Conservation (phyloP, 768 basidiomycete genomes). For the Hydnum rufescens region DNA sequence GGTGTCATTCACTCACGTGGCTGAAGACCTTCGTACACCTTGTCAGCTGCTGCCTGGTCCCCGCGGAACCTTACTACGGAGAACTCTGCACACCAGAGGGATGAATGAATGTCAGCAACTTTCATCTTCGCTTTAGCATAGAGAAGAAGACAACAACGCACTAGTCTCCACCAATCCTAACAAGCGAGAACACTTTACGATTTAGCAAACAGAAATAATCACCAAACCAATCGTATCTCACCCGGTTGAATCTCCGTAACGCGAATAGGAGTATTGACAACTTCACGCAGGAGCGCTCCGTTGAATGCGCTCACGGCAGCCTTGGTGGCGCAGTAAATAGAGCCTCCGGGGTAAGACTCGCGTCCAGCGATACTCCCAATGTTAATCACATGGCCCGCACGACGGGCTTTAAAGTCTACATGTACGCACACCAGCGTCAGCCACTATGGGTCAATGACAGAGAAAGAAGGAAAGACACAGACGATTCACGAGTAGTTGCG, state of each 20-base stretch:
- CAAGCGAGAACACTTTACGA: too few relatives aligned
- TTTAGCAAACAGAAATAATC: background rate
- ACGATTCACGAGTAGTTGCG: constrained; percentile 52
- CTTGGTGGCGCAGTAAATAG: constrained; percentile 87
- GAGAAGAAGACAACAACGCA: constrained; percentile 3
- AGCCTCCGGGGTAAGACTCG: constrained; percentile 77
- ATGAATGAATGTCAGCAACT: constrained; percentile 1
- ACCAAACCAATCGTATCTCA: constrained; percentile 16
- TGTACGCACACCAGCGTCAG: background rate
- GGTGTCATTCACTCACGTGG: constrained; percentile 38
- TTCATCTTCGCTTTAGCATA: too few relatives aligned
- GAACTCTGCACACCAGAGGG: constrained; percentile 35
- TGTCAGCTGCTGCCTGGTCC: constrained; percentile 59
- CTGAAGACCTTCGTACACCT: constrained; percentile 76
- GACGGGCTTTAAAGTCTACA: constrained; percentile 56
- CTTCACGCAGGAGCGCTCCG: constrained; percentile 58
- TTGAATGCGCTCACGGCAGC: constrained; percentile 76
- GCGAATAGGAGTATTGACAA: constrained; percentile 82
- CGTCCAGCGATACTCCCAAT: constrained; percentile 81
- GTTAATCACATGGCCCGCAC: constrained; percentile 73
- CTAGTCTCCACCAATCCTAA: constrained; percentile 63
- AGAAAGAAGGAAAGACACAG: constrained; percentile 11
- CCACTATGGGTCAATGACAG: constrained; percentile 1
- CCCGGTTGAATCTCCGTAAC: constrained; percentile 93
- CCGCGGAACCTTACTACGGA: constrained; percentile 80